phyloP scores from a whole-genome alignment of 2,329 filamentous ascomycete species.

The Salinomyces thailandicus region DNA sequence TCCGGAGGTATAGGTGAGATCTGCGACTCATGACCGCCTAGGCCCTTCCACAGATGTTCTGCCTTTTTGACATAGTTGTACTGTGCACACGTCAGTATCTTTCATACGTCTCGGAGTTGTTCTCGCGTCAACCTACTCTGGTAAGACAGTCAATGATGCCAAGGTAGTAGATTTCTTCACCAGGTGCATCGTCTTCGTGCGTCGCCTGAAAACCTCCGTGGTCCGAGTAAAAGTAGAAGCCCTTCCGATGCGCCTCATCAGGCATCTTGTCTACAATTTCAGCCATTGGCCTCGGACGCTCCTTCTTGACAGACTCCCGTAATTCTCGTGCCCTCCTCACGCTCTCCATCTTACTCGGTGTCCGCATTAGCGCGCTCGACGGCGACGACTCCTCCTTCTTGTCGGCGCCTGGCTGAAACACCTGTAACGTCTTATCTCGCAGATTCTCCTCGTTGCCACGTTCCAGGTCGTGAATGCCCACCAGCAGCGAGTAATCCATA shows the following conservation, averaged over 20 bases:
- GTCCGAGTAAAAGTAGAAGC: conserved; percentile 83
- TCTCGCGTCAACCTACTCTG: conserved; percentile 56
- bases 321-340: conserved; percentile 83
- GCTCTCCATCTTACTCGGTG: conserved; percentile 86
- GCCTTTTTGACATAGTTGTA: conserved; percentile 91
- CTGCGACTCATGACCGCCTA: conserved; percentile 70
- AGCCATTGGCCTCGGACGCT: conserved; percentile 87
- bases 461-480: conserved; percentile 84
- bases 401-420: conserved; percentile 80
- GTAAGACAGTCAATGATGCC: conserved; percentile 98
- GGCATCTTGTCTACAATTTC: conserved; percentile 78
- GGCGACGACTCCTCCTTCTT: conserved; percentile 35
- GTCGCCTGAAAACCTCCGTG: conserved; percentile 90
- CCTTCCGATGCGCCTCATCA: conserved; percentile 59
- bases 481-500: conserved; percentile 95
- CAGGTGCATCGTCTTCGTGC: conserved; percentile 73
- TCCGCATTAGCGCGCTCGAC: conserved; percentile 60
- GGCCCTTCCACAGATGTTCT: conserved; percentile 94
- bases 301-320: conserved; percentile 81
- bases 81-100: conserved; percentile 34
- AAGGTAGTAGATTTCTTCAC: conserved; percentile 92
- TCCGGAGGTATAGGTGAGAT: conserved; percentile 89
- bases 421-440: conserved; percentile 76
- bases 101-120: neutral
- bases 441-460: conserved; percentile 94